Percentiles rank a stretch among this genome's conserved stretches.
Evolutionary conservation across 2,329 filamentous ascomycete genomes (phyloP).

Genomic region (Alternaria gaisen): DNA sequence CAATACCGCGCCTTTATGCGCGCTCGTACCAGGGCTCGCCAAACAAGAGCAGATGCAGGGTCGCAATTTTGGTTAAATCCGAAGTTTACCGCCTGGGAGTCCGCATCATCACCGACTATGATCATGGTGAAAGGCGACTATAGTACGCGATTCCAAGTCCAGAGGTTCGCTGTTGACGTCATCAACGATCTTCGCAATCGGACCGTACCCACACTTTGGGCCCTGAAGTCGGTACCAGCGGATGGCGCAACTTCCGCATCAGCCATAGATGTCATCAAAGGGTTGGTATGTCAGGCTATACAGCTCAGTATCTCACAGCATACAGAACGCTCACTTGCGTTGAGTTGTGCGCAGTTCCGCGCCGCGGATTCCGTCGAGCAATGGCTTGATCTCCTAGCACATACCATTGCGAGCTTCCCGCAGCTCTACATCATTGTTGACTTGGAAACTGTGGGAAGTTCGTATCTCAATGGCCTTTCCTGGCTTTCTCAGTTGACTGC

Average conservation of each 20-base stretch:
- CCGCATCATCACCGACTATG: not conserved
- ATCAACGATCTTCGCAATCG: not conserved
- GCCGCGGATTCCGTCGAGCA: not conserved
- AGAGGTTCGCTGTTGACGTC: not conserved
- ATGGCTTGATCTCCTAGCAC: not conserved
- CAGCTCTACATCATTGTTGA: too few relatives aligned
- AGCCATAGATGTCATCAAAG: not conserved
- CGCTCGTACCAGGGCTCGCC: accelerated
- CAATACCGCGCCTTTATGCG: too few relatives aligned
- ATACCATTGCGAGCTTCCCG: not conserved
- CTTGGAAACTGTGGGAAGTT: too few relatives aligned
- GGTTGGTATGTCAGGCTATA: not conserved
- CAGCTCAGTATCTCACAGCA: not conserved
- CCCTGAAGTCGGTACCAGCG: not conserved
- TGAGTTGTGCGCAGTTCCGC: not conserved
- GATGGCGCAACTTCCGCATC: not conserved
- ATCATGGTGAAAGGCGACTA: not conserved
- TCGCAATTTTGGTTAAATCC: not conserved
- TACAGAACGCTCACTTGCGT: not conserved
- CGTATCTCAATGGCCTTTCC: not conserved
- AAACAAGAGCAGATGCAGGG: not conserved
- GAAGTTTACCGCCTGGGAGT: not conserved
- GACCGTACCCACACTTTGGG: not conserved
- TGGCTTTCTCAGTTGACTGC: not conserved
- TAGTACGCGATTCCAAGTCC: not conserved